These are phyloP conservation scores for Erodium texanum DNA, from an alignment of 441 rosid genomes.

Conservation along the genomic window DNA sequence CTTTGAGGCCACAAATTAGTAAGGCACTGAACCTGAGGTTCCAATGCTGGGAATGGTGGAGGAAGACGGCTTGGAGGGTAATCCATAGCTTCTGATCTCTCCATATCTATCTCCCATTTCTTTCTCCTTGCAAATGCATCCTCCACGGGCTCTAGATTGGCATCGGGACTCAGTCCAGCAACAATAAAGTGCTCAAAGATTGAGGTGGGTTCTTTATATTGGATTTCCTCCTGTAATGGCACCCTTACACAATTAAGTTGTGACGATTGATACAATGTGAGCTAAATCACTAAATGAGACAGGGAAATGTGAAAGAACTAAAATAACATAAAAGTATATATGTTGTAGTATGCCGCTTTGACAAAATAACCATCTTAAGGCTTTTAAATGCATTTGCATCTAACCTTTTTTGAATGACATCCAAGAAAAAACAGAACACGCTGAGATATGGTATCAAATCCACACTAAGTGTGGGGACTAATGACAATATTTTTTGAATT, in stretches of 20 bases:
- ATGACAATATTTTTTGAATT: too few species aligned
- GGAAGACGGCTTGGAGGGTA: slow-evolving; percentile 28
- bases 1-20: background rate
- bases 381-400: too few species aligned
- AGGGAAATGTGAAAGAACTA: background rate
- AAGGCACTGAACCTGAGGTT: slow-evolving; percentile 64
- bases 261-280: too few species aligned
- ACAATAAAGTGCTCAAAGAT: slow-evolving; percentile 85
- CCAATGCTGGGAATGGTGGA: slow-evolving; percentile 59
- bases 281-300: too few species aligned
- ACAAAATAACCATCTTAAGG: too few species aligned
- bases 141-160: slow-evolving; percentile 72
- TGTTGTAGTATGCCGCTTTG: too few species aligned
- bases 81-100: slow-evolving; percentile 46
- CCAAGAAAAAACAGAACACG: background rate
- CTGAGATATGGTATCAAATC: background rate
- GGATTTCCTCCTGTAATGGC: slow-evolving; percentile 47
- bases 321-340: too few species aligned
- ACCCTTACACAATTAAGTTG: too few species aligned
- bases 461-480: too few species aligned
- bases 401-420: too few species aligned
- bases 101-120: slow-evolving; percentile 70
- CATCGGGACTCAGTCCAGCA: slow-evolving; percentile 78
- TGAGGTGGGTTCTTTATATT: slow-evolving; percentile 65
- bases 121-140: slow-evolving; percentile 73